These are phyloP conservation scores for Pilaira anomala DNA, from an alignment of 192 early-diverging fungal genomes.

Conservation along the genomic window DNA sequence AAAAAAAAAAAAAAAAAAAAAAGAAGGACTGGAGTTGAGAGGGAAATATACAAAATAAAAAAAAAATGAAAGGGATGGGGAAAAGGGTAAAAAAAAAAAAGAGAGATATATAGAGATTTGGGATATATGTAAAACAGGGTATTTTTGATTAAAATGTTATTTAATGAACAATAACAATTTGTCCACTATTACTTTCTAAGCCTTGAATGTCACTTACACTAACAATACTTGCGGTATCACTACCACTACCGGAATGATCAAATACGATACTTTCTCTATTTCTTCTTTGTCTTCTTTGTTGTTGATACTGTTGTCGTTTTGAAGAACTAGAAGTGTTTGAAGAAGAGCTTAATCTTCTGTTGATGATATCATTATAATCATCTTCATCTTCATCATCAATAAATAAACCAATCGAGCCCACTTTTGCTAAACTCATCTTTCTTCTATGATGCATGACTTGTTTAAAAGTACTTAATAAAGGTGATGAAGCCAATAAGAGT, in stretches of 20 bases:
- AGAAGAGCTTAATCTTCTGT: slow-evolving; percentile 12
- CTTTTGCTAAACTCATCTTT: slow-evolving; percentile 42
- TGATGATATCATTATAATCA: not conserved
- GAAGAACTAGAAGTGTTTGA: not conserved
- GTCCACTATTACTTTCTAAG: slow-evolving; percentile 25
- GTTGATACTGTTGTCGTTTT: not conserved
- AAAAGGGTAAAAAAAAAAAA: slow-evolving; percentile 2
- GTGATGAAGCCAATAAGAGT: slow-evolving; percentile 37
- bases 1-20: too few relatives aligned
- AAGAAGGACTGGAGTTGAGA: not conserved
- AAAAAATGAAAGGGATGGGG: slow-evolving; percentile 5
- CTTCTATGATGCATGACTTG: slow-evolving; percentile 40
- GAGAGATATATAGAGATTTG: not conserved
- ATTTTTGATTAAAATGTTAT: not conserved
- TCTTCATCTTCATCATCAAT: slow-evolving; percentile 32
- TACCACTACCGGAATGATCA: slow-evolving; percentile 35
- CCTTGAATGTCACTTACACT: slow-evolving; percentile 37
- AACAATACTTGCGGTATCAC: slow-evolving; percentile 34
- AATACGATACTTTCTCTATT: slow-evolving; percentile 36
- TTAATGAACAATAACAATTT: slow-evolving; percentile 38
- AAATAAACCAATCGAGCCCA: slow-evolving; percentile 42
- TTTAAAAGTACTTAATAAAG: slow-evolving; percentile 40
- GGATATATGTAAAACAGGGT: slow-evolving; percentile 3
- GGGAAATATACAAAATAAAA: slow-evolving; percentile 11
- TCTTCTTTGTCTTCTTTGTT: not conserved